Percentiles rank a stretch among this genome's conserved stretches.
These are phyloP conservation scores for Coniochaeta sp. DNA, from an alignment of 2,329 filamentous ascomycete species.

Conservation along the genomic window DNA sequence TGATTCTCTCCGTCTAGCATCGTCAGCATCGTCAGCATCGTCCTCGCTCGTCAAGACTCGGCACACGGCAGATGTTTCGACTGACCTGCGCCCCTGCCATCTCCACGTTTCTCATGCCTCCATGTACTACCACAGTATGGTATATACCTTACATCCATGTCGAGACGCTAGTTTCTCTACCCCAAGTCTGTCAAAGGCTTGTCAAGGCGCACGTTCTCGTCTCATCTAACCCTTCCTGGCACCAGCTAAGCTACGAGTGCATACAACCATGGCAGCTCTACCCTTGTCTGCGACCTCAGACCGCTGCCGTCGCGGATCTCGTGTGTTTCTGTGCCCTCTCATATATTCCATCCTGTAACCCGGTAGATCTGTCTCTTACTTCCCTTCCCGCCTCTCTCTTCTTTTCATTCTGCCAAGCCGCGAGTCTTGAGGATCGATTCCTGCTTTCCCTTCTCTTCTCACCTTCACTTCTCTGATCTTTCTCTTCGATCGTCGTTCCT, in stretches of 20 bases:
- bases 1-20: neutral
- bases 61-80: neutral
- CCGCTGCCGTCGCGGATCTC: neutral
- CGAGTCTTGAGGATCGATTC: neutral
- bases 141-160: neutral
- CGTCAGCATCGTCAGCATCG: too few species aligned
- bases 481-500: conserved; percentile 2
- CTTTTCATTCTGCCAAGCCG: neutral
- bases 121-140: too few species aligned
- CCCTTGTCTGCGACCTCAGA: neutral
- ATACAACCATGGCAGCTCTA: neutral
- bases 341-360: neutral
- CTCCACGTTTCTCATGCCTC: neutral
- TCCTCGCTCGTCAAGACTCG: neutral
- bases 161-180: neutral
- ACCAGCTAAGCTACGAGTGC: neutral
- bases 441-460: neutral
- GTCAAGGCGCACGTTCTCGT: neutral
- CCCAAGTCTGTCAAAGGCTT: neutral
- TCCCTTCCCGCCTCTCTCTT: neutral
- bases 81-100: neutral
- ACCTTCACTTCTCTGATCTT: neutral
- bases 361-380: neutral
- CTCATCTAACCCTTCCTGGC: neutral
- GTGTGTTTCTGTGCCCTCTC: neutral